phyloP scores from a whole-genome alignment of 1,284 basidiomycete genomes.

The Mrakiaceae sp. region DNA sequence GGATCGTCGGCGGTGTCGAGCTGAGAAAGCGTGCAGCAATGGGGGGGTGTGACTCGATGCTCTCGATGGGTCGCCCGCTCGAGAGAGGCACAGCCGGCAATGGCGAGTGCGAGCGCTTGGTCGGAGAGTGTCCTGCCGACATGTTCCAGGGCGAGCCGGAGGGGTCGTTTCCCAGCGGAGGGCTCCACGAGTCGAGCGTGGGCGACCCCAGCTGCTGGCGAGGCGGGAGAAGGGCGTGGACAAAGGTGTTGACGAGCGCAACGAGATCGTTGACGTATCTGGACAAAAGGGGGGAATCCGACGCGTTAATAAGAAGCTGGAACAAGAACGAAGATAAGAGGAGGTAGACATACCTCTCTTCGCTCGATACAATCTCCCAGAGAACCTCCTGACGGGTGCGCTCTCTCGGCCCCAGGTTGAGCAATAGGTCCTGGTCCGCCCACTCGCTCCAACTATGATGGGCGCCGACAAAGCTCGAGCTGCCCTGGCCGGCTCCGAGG shows the following conservation, averaged over 20 bases:
- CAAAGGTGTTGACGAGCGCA: slow-evolving; percentile 86
- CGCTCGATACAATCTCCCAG: slow-evolving; percentile 94
- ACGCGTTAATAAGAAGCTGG: neutral
- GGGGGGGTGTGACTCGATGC: neutral
- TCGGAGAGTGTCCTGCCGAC: slow-evolving; percentile 23
- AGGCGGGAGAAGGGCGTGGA: slow-evolving; percentile 77
- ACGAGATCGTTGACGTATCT: slow-evolving; percentile 85
- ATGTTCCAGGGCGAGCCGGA: slow-evolving; percentile 12
- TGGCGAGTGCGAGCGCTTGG: too few species aligned
- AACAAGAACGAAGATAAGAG: neutral
- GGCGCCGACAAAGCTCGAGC: slow-evolving; percentile 53
- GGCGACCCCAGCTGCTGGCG: slow-evolving; percentile 36
- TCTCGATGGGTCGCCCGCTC: too few species aligned
- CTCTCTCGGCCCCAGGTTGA: slow-evolving; percentile 82
- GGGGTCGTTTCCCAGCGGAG: slow-evolving; percentile 3
- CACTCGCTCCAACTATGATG: slow-evolving; percentile 90
- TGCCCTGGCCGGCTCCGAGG: slow-evolving; percentile 50
- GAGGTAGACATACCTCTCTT: slow-evolving; percentile 61
- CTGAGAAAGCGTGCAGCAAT: neutral
- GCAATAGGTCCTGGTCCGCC: slow-evolving; percentile 87
- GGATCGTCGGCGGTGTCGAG: slow-evolving; percentile 19
- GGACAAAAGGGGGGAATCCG: slow-evolving; percentile 13
- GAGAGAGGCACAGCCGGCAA: too few species aligned
- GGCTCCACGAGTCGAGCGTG: slow-evolving; percentile 13
- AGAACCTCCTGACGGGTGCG: slow-evolving; percentile 92